These are phyloP conservation scores for Pyrus hybrid DNA, from an alignment of 331 rosid species.

Conservation along the genomic window DNA sequence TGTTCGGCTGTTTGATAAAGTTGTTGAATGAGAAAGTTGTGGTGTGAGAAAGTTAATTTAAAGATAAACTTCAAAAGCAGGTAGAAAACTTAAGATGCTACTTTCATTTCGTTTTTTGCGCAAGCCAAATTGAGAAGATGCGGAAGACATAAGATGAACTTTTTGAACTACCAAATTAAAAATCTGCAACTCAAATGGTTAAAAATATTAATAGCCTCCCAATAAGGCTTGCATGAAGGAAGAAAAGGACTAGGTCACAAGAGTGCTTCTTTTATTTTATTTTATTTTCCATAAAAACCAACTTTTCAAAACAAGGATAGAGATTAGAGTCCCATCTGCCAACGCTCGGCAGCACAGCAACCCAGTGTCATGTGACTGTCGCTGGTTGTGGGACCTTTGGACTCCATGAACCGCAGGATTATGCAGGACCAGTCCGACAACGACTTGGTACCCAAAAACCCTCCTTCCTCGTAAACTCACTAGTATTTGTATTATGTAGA, in stretches of 20 bases:
- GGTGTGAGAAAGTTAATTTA: neutral
- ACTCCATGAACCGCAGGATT: neutral
- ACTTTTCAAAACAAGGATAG: too few relatives aligned
- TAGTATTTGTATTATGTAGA: neutral
- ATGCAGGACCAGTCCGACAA: neutral
- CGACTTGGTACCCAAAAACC: neutral
- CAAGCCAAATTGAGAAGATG: too few relatives aligned
- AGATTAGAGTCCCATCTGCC: neutral
- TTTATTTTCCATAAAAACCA: neutral
- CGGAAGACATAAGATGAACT: too few relatives aligned
- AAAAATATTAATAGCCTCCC: neutral
- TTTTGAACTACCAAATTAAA: neutral
- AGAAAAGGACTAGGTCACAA: neutral
- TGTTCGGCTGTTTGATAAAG: neutral
- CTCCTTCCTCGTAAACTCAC: neutral
- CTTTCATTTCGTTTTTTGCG: neutral
- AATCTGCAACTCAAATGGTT: neutral
- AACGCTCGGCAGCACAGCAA: neutral
- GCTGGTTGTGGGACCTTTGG: neutral
- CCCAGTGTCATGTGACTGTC: conserved; percentile 17
- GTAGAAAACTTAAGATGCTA: too few relatives aligned
- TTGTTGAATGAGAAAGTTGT: neutral
- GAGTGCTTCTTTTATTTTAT: neutral
- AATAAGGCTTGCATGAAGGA: neutral
- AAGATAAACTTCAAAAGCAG: neutral